A percentile compares a stretch with the other conserved stretches of the same genome.
Evolutionary conservation across 139 green algal genomes (phyloP).

Genomic region (Nannochloris sp.): DNA sequence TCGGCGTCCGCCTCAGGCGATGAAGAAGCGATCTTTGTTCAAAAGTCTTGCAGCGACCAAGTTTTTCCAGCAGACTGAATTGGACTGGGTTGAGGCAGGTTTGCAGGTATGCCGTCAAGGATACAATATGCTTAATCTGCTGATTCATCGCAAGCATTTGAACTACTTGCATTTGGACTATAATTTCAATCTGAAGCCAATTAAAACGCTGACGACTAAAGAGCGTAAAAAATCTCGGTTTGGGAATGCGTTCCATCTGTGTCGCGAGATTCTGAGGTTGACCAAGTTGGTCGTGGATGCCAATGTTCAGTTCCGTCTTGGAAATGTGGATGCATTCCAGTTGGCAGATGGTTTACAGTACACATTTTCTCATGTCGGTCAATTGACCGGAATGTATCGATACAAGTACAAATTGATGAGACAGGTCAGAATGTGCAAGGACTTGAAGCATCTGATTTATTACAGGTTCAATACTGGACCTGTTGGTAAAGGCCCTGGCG

Average conservation of each 20-base stretch:
- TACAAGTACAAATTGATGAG: conserved; percentile 99
- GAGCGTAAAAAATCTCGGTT: conserved; percentile 99
- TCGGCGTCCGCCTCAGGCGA: conserved; percentile 69
- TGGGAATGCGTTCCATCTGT: conserved; percentile 99
- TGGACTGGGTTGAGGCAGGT: conserved; percentile 99
- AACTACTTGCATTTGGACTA: conserved; percentile 99
- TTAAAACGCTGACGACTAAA: conserved; percentile 99
- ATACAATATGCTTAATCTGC: conserved; percentile 99
- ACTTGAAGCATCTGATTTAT: conserved; percentile 99
- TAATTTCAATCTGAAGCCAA: conserved; percentile 99
- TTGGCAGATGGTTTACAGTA: conserved; percentile 99
- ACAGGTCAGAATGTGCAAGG: conserved; percentile 98
- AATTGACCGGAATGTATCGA: conserved; percentile 95
- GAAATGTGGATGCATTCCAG: conserved; percentile 99
- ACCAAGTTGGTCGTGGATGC: conserved; percentile 98
- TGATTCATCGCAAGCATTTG: conserved; percentile 99
- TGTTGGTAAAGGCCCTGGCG: conserved; percentile 94
- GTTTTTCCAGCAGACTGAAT: conserved; percentile 98
- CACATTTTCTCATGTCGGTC: conserved; percentile 95
- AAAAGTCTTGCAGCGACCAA: conserved; percentile 88
- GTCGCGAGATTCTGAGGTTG: conserved; percentile 95
- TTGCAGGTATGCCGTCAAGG: conserved; percentile 98
- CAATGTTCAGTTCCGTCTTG: conserved; percentile 93
- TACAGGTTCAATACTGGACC: conserved; percentile 99
- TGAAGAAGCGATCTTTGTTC: conserved; percentile 95